Conservation (phyloP, 139 green algal species). For the Ettlia oleoabundans region DNA sequence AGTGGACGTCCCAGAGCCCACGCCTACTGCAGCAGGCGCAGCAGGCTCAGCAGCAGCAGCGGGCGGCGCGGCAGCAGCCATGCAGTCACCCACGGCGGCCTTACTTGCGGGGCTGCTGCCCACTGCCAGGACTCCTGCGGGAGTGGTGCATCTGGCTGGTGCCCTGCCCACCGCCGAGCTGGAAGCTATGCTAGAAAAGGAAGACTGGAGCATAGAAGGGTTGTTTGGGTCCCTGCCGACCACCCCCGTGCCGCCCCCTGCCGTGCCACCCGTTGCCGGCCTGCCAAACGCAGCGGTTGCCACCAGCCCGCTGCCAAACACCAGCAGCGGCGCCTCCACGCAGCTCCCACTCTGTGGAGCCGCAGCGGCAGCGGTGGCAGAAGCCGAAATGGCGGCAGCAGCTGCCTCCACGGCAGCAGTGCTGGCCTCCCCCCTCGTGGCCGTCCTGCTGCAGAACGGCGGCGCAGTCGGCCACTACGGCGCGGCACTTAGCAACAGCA, state of each 20-base stretch:
- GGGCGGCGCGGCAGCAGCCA: background rate
- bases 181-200: background rate
- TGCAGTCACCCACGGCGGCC: background rate
- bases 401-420: background rate
- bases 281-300: background rate
- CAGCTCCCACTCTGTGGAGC: background rate
- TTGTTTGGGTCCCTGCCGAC: slow-evolving; percentile 2
- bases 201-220: slow-evolving; percentile 13
- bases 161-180: background rate
- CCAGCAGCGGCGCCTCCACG: background rate
- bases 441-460: background rate
- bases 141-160: background rate
- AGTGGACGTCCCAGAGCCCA: background rate
- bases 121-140: too few species aligned
- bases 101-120: slow-evolving; percentile 3
- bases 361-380: background rate
- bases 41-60: background rate
- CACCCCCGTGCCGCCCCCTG: background rate
- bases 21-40: background rate
- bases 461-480: too few species aligned
- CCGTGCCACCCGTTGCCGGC: background rate
- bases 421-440: background rate
- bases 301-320: background rate
- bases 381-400: background rate
- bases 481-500: too few species aligned